These are phyloP conservation scores for Mentha longifolia DNA, from an alignment of 257 asterid species.

Conservation along the genomic window DNA sequence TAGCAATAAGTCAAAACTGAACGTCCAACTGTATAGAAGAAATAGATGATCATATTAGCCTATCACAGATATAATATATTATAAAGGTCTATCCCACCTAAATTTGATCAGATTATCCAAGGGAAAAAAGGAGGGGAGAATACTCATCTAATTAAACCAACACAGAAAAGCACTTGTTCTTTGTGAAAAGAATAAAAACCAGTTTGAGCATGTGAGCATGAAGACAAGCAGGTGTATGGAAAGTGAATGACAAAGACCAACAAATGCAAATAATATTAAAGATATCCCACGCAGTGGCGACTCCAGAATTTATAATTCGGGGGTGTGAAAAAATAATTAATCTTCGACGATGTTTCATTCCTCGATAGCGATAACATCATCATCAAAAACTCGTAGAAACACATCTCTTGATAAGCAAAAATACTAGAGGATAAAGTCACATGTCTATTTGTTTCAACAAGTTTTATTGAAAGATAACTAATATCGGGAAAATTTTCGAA, in stretches of 20 bases:
- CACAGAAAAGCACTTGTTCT: background rate
- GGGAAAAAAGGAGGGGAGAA: background rate
- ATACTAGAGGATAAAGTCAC: too few species aligned
- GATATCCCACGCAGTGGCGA: constrained; percentile 30
- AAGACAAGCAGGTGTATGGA: background rate
- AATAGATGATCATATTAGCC: background rate
- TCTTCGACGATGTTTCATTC: too few species aligned
- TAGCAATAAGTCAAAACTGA: background rate
- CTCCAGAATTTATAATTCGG: too few species aligned
- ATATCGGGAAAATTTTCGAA: too few species aligned
- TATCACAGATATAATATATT: background rate
- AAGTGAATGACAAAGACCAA: too few species aligned
- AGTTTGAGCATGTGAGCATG: background rate
- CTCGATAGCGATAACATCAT: too few species aligned
- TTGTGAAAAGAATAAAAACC: background rate
- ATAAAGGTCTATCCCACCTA: background rate
- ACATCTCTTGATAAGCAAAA: too few species aligned
- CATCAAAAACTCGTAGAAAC: too few species aligned
- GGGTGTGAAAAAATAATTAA: too few species aligned
- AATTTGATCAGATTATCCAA: background rate
- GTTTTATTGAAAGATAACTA: too few species aligned
- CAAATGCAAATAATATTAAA: too few species aligned
- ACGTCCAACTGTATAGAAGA: background rate
- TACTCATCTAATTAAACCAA: background rate
- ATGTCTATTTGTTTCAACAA: too few species aligned